Percentiles rank a stretch among this genome's conserved stretches.
Evolutionary conservation across 2,329 filamentous ascomycete species (phyloP).

Genomic region (Blastomyces emzantsi): DNA sequence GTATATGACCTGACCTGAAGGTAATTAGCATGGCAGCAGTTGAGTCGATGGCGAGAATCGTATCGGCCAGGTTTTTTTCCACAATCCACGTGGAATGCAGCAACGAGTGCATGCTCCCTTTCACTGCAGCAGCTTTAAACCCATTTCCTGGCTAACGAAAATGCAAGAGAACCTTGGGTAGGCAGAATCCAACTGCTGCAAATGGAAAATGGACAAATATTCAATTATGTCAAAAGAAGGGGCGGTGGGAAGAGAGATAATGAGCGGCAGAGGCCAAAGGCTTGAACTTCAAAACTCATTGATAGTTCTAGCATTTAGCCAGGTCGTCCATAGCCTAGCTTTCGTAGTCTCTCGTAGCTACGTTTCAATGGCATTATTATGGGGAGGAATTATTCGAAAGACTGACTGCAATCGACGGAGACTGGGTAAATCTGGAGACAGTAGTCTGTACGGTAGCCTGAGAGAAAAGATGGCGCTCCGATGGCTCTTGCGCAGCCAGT

Average conservation of each 20-base stretch:
- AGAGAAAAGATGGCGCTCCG: not conserved
- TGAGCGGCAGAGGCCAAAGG: not conserved
- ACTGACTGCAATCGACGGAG: not conserved
- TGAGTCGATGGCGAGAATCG: not conserved
- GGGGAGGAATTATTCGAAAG: not conserved
- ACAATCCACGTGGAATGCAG: constrained; percentile 1
- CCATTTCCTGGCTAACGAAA: not conserved
- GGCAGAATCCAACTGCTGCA: not conserved
- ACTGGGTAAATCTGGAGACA: not conserved
- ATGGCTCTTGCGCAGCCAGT: not conserved
- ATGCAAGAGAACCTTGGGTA: not conserved
- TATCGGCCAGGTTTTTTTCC: not conserved
- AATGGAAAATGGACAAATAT: not conserved
- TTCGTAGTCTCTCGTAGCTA: not conserved
- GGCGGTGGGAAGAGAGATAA: not conserved
- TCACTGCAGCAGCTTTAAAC: not conserved
- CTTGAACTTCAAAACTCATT: not conserved
- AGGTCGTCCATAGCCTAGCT: not conserved
- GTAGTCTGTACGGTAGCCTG: too few relatives aligned
- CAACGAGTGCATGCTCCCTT: not conserved
- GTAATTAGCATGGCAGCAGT: not conserved
- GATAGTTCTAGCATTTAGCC: too few relatives aligned
- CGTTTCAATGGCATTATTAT: not conserved
- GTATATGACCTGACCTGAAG: not conserved
- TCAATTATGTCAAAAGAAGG: not conserved